Conservation (phyloP, 2,329 filamentous ascomycete genomes). For the Monilinia fructigena region DNA sequence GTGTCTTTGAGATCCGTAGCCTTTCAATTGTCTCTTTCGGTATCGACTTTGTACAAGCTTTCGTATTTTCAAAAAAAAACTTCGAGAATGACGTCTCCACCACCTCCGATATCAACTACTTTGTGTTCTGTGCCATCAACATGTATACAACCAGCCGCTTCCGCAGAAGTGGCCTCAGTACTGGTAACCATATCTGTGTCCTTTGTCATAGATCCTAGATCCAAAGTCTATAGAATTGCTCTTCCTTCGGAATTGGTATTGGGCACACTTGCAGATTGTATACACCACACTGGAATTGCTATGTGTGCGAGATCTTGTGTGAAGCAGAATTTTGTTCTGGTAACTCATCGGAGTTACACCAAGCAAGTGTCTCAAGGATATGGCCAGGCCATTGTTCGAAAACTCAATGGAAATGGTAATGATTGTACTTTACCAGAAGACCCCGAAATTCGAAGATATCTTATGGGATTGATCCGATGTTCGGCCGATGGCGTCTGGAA, state of each 20-base stretch:
- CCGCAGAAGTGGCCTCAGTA: not conserved
- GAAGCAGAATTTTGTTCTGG: conserved; percentile 8
- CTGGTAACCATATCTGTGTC: not conserved
- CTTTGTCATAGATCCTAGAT: too few relatives aligned
- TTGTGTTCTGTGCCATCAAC: conserved; percentile 32
- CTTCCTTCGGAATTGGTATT: not conserved
- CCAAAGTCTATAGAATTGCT: not conserved
- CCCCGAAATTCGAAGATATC: not conserved
- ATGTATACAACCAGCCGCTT: conserved; percentile 22
- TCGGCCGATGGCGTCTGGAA: conserved; percentile 5
- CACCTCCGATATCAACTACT: conserved; percentile 52
- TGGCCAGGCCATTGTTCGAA: conserved; percentile 37
- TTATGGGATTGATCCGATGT: not conserved
- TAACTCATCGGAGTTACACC: conserved; percentile 12
- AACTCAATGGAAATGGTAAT: not conserved
- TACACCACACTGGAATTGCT: not conserved
- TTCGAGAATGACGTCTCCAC: conserved; percentile 65
- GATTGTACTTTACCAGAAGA: not conserved
- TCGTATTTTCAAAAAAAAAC: conserved; percentile 62
- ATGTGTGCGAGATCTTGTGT: not conserved
- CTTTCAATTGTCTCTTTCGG: conserved; percentile 49
- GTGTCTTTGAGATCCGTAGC: conserved; percentile 34
- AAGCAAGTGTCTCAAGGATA: conserved; percentile 35
- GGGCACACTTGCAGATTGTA: not conserved
- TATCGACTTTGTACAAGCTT: conserved; percentile 50